These are phyloP conservation scores for Penicillium paradoxum DNA, from an alignment of 495 filamentous ascomycete species.

Conservation along the genomic window DNA sequence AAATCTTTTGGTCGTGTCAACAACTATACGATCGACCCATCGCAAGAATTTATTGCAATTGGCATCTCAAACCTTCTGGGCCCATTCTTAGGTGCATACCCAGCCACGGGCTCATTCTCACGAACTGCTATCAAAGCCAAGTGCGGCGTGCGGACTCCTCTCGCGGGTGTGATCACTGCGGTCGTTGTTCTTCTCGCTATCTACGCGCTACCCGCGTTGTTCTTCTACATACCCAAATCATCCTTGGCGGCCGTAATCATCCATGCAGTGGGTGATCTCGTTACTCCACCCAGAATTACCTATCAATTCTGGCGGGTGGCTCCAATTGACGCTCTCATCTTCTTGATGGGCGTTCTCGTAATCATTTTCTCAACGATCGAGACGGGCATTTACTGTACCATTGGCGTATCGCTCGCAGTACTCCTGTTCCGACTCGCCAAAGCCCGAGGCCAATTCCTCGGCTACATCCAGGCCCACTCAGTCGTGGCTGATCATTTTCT, in stretches of 20 bases:
- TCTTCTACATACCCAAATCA: slow-evolving; percentile 87
- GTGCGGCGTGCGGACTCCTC: slow-evolving; percentile 85
- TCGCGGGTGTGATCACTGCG: slow-evolving; percentile 85
- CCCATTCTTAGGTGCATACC: slow-evolving; percentile 87
- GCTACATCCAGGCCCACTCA: slow-evolving; percentile 77
- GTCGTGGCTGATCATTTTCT: slow-evolving; percentile 71
- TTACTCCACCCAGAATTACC: slow-evolving; percentile 82
- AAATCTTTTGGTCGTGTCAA: slow-evolving; percentile 94
- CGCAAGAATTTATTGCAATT: slow-evolving; percentile 91
- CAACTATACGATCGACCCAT: slow-evolving; percentile 95
- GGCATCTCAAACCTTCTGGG: slow-evolving; percentile 85
- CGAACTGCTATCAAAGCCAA: slow-evolving; percentile 96
- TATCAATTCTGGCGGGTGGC: slow-evolving; percentile 96
- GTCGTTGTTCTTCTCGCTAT: slow-evolving; percentile 86
- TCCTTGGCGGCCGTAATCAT: slow-evolving; percentile 89
- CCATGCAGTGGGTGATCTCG: slow-evolving; percentile 88
- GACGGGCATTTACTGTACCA: slow-evolving; percentile 81
- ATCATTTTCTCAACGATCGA: slow-evolving; percentile 84
- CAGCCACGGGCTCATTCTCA: slow-evolving; percentile 91
- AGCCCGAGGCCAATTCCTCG: slow-evolving; percentile 77
- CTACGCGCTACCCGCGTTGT: slow-evolving; percentile 85
- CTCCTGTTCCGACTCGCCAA: slow-evolving; percentile 77
- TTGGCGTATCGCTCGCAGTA: slow-evolving; percentile 63
- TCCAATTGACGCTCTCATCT: slow-evolving; percentile 82
- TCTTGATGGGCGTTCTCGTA: slow-evolving; percentile 87